These are phyloP conservation scores for Colletotrichum karsti DNA, from an alignment of 2,329 filamentous ascomycete species.

Conservation along the genomic window DNA sequence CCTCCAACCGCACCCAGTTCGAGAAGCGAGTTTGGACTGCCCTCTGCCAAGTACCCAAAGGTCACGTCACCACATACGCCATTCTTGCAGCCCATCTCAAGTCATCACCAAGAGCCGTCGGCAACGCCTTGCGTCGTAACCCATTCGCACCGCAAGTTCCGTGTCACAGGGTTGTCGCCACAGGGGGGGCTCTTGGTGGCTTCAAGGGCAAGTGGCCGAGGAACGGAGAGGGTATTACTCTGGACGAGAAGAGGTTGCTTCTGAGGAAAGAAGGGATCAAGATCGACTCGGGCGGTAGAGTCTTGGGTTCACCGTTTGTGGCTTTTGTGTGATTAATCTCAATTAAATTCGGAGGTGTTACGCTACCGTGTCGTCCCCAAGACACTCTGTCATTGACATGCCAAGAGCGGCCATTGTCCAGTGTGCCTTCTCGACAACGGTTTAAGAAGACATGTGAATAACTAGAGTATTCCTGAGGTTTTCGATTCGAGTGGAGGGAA, in stretches of 20 bases:
- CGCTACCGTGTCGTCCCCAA: no score
- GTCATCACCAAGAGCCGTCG: constrained; percentile 80
- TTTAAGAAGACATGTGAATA: no score
- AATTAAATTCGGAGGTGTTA: background rate
- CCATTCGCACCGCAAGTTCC: constrained; percentile 85
- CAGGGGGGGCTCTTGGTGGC: constrained; percentile 76
- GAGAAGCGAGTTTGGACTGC: constrained; percentile 74
- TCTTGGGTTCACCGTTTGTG: constrained; percentile 65
- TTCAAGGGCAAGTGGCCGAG: constrained; percentile 97
- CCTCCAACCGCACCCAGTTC: constrained; percentile 57
- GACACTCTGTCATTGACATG: no score
- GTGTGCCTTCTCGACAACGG: no score
- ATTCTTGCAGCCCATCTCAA: constrained; percentile 72
- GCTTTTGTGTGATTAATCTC: constrained; percentile 42
- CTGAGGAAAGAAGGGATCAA: constrained; percentile 70
- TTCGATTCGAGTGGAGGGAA: no score
- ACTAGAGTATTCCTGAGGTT: no score
- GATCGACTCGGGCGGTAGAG: constrained; percentile 67
- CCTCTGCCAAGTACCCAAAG: constrained; percentile 80
- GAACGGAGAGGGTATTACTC: constrained; percentile 69
- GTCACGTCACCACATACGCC: constrained; percentile 81
- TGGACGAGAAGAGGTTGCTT: constrained; percentile 70
- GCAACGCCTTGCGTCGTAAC: constrained; percentile 79
- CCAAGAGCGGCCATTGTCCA: no score
- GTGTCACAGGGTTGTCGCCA: constrained; percentile 83